Base-by-base conservation (phyloP, 225 moss, liverwort and hornwort species). In the Asterella californica region DNA sequence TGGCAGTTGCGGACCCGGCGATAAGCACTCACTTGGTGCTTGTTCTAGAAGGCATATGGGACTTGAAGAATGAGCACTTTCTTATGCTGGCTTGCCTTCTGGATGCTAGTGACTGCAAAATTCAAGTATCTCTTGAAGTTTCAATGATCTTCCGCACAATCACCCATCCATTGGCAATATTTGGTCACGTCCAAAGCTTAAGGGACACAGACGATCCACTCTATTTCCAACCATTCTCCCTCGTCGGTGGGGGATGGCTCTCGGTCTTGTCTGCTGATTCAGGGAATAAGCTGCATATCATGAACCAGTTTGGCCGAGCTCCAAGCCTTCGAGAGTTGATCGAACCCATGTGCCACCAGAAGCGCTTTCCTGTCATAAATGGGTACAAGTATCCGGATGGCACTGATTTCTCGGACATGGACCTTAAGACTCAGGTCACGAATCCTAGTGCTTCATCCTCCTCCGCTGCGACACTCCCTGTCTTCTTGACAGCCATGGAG, bases 221-320 rank as follows among this genome's bases (percentile, higher is more conserved):
- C 15, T 74, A 50, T 15, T 74, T 74, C 74, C 27, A 53, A 32
- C 6, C 74, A 3, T 74, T 74, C 30, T 74, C 74, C 30, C 50
- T 74, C 74, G 47, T 74, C 22, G 74, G 74, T 49, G 74, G 50
- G 25, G 74, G 74, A 14, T 74, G 74, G 74, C 74, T 74, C 27
- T 50, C 74, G 14, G 74, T 74, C 18, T 10, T 74, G 25, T 74
- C 74, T 15, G 24, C 74, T 11, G 29, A 50, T 32, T 53, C 74
- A 10, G 8, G 6, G 22, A 22, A 15, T 50, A 74, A 14, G 47
- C 53, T 53, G 2, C 49, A 74, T 10, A 14, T 74, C n/a, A 74
- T 74, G 74, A 12, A 74, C 24, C 49, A 50, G 25, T 74, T 33
- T 29, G 52, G 9, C 12, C 74, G 74, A 29, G 14, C 74, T 32